Conservation (phyloP, 1,284 basidiomycete species). For the Anthracocystis panici-leucophaei region DNA sequence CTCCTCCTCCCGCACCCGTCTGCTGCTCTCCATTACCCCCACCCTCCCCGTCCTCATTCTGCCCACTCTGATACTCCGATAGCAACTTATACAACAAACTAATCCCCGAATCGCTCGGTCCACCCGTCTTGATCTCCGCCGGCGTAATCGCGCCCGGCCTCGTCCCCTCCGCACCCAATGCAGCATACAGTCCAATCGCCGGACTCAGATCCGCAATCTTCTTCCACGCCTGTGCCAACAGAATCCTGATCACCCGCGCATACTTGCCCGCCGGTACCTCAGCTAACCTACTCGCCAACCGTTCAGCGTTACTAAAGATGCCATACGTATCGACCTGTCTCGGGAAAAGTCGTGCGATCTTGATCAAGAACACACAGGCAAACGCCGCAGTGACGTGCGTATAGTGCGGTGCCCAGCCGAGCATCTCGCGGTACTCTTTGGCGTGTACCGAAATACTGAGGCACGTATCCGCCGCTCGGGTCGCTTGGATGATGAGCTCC, state of each 20-base stretch:
- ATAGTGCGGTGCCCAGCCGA: constrained; percentile 89
- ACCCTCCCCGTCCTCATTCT: constrained; percentile 12
- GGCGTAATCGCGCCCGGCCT: constrained; percentile 50
- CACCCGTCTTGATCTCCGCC: constrained; percentile 49
- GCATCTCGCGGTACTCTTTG: constrained; percentile 81
- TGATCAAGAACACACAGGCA: constrained; percentile 89
- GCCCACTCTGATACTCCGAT: constrained; percentile 44
- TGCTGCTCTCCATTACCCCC: constrained; percentile 1
- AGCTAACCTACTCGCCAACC: constrained; percentile 82
- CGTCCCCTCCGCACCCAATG: constrained; percentile 45
- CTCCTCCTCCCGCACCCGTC: no score
- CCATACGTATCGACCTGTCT: constrained; percentile 80
- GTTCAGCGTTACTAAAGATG: constrained; percentile 83
- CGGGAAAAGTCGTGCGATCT: constrained; percentile 88
- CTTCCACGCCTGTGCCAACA: constrained; percentile 53
- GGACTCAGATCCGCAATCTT: constrained; percentile 54
- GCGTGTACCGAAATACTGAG: constrained; percentile 83
- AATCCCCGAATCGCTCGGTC: constrained; percentile 50
- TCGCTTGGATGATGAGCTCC: constrained; percentile 91
- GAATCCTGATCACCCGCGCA: constrained; percentile 43
- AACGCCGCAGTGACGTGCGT: constrained; percentile 90
- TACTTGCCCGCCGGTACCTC: constrained; percentile 78
- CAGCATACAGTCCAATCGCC: constrained; percentile 47
- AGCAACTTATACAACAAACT: constrained; percentile 50
- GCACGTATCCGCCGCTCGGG: constrained; percentile 87